Percentiles rank a stretch among this genome's conserved stretches.
Evolutionary conservation across 2,329 filamentous ascomycete species (phyloP).

Genomic region (Aspergillus proliferans): DNA sequence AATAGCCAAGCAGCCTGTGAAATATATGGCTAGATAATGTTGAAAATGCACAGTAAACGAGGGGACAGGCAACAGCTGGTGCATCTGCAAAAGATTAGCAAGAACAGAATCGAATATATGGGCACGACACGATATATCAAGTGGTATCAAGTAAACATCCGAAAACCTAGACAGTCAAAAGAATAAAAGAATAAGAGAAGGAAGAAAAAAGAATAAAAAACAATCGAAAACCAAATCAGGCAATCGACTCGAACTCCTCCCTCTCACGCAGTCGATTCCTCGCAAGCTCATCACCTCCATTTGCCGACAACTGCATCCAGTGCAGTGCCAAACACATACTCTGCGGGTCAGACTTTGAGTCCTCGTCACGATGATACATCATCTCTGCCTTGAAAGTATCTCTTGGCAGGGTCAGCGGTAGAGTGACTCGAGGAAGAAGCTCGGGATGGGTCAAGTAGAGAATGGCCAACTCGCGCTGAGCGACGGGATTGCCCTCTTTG

Average conservation of each 20-base stretch:
- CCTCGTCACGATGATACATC: conserved; percentile 60
- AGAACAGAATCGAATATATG: too few species aligned
- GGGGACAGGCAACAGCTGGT: not conserved
- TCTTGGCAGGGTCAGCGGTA: conserved; percentile 74
- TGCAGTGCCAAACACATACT: conserved; percentile 93
- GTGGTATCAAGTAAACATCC: conserved; percentile 20
- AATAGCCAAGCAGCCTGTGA: too few species aligned
- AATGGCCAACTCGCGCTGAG: conserved; percentile 86
- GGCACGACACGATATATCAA: not conserved
- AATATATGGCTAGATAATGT: too few species aligned
- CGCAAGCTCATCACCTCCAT: conserved; percentile 79
- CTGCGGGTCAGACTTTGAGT: conserved; percentile 69
- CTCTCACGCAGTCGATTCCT: conserved; percentile 72
- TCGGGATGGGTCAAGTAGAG: conserved; percentile 91
- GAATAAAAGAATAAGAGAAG: conserved; percentile 11
- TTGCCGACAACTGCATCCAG: conserved; percentile 89
- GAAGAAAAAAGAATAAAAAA: conserved; percentile 6
- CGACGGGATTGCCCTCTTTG: conserved; percentile 80
- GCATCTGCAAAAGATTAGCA: not conserved
- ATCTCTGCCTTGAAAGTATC: conserved; percentile 88
- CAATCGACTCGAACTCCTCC: conserved; percentile 56
- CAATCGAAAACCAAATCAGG: conserved; percentile 32
- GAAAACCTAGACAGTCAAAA: conserved; percentile 8
- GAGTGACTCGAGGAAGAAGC: conserved; percentile 68
- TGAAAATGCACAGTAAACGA: too few species aligned